Evolutionary conservation across 2,329 filamentous ascomycete genomes (phyloP).

Genomic region (Raffaelea arxii): DNA sequence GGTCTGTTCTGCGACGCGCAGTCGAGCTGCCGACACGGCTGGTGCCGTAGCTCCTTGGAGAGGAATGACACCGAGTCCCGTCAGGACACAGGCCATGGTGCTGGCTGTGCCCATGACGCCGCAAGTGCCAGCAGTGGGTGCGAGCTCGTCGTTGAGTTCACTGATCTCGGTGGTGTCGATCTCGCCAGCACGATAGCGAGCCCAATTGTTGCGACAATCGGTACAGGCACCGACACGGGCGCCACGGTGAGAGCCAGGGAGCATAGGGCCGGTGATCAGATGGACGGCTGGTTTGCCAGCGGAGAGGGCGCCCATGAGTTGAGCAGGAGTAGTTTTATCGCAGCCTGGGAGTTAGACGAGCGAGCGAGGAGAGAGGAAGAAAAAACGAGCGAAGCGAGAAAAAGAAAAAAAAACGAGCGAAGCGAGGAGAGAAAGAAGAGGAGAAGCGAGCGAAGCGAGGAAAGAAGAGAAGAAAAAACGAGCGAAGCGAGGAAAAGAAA

Average conservation of each 20-base stretch:
- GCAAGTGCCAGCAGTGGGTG: constrained; percentile 69
- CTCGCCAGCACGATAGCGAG: constrained; percentile 52
- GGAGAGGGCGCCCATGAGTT: constrained; percentile 66
- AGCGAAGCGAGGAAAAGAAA: too few species aligned
- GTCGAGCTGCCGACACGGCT: constrained; percentile 66
- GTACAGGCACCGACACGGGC: constrained; percentile 60
- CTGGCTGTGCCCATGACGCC: constrained; percentile 90
- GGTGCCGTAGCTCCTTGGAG: constrained; percentile 70
- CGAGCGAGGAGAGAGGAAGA: too few species aligned
- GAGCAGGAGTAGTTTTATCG: constrained; percentile 65
- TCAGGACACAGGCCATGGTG: constrained; percentile 79
- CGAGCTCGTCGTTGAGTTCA: constrained; percentile 61
- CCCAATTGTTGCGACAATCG: constrained; percentile 67
- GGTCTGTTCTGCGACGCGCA: constrained; percentile 71
- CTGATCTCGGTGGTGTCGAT: constrained; percentile 65
- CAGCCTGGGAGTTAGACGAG: constrained; percentile 38
- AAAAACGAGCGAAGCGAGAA: too few species aligned
- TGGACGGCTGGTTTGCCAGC: constrained; percentile 63
- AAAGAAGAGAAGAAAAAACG: too few species aligned
- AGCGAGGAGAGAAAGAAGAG: too few species aligned
- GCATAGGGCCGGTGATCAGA: constrained; percentile 60
- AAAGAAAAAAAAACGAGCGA: neutral
- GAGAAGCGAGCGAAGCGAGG: too few species aligned
- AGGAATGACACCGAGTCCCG: constrained; percentile 71
- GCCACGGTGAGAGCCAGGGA: neutral